These are phyloP conservation scores for Brassica hybrid DNA, from an alignment of 441 rosid genomes.

Conservation along the genomic window DNA sequence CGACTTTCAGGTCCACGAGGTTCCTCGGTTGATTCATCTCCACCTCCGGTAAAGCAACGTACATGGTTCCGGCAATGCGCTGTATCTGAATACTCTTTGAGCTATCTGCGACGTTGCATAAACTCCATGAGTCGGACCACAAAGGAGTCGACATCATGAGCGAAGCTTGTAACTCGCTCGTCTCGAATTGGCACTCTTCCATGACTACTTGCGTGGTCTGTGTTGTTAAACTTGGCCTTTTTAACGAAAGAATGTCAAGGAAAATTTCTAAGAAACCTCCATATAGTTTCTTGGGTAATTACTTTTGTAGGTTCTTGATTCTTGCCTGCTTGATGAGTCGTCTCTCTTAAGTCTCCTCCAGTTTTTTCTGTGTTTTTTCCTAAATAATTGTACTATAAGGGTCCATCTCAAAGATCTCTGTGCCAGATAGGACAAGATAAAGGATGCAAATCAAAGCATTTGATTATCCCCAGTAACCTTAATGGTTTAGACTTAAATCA, in stretches of 20 bases:
- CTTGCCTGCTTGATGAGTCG: neutral
- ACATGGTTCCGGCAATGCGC: conserved; percentile 45
- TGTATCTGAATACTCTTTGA: conserved; percentile 39
- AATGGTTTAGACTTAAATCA: neutral
- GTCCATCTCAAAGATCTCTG: neutral
- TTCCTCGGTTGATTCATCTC: conserved; percentile 20
- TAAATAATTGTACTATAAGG: neutral
- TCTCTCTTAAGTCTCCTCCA: neutral
- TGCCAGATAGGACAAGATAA: neutral
- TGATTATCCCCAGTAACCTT: neutral
- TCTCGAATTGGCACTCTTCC: conserved; percentile 56
- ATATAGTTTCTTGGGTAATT: neutral
- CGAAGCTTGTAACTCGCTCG: conserved; percentile 67
- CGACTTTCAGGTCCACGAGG: conserved; percentile 43
- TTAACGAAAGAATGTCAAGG: neutral
- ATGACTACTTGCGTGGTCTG: conserved; percentile 3
- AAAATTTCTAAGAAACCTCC: neutral
- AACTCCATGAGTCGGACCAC: conserved; percentile 56
- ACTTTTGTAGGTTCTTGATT: neutral
- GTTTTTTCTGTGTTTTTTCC: neutral
- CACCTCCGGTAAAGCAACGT: conserved; percentile 58
- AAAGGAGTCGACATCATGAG: conserved; percentile 60
- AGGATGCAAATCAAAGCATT: neutral
- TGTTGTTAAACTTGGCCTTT: neutral
- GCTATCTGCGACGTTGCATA: conserved; percentile 49